Conservation (phyloP, 306 rosid species). For the Dalbergia cochinchinensis region DNA sequence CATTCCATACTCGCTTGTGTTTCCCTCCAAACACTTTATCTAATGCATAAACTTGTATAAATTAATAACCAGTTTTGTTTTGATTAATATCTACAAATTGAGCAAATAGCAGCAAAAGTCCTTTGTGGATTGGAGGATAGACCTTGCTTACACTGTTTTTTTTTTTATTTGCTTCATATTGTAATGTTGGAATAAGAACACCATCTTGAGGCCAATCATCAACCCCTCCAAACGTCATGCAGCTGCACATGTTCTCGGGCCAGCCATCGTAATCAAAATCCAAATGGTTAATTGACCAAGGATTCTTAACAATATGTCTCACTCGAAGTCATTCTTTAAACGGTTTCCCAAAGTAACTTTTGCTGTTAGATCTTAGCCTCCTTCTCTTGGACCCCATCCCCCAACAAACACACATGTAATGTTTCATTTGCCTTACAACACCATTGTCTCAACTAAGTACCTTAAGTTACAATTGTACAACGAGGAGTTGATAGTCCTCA, state of each 20-base stretch:
- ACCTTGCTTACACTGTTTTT: constrained; percentile 2
- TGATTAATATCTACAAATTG: constrained; percentile 15
- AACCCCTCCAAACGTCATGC: constrained; percentile 5
- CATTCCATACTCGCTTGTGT: constrained; percentile 20
- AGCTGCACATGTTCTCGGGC: constrained; percentile 37
- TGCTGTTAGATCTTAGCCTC: constrained; percentile 44
- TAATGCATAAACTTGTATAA: not conserved
- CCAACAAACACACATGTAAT: constrained; percentile 59
- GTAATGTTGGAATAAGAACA: constrained; percentile 24
- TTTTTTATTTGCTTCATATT: constrained; percentile 25
- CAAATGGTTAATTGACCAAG: constrained; percentile 39
- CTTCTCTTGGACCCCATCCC: constrained; percentile 53
- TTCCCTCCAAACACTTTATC: not conserved
- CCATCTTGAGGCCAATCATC: constrained; percentile 29
- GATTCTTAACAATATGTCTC: constrained; percentile 35
- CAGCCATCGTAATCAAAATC: constrained; percentile 50
- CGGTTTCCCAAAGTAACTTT: constrained; percentile 32
- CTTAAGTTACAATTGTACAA: constrained; percentile 30
- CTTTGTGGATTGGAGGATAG: constrained; percentile 14
- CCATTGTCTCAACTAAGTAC: constrained; percentile 39
- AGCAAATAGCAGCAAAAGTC: constrained; percentile 26
- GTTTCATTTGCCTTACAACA: constrained; percentile 44
- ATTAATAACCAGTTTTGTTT: constrained; percentile 9
- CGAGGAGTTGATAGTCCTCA: constrained; percentile 28
- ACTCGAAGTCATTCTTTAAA: constrained; percentile 45